These are phyloP conservation scores for Stephania japonica DNA, from an alignment of 164 flowering plant species.

Conservation along the genomic window DNA sequence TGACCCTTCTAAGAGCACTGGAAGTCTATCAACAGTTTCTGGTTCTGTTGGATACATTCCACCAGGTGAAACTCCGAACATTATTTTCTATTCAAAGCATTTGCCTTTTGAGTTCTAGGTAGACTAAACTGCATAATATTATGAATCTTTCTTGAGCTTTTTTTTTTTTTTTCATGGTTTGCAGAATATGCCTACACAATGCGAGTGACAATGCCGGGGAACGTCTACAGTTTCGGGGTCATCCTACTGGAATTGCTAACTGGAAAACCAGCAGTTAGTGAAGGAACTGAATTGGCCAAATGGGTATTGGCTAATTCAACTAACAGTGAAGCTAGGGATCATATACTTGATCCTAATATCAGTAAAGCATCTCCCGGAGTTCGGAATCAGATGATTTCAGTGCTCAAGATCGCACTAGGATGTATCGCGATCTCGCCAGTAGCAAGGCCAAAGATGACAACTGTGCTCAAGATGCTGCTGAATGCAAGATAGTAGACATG, in stretches of 20 bases:
- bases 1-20: slow-evolving; percentile 69
- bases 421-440: slow-evolving; percentile 58
- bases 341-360: slow-evolving; percentile 47
- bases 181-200: slow-evolving; percentile 88
- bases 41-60: slow-evolving; percentile 80
- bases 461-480: slow-evolving; percentile 55
- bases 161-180: slow-evolving; percentile 4
- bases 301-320: slow-evolving; percentile 41
- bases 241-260: slow-evolving; percentile 60
- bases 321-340: slow-evolving; percentile 36
- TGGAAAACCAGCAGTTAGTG: slow-evolving; percentile 57
- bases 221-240: slow-evolving; percentile 78
- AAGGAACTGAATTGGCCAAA: slow-evolving; percentile 62
- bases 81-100: neutral
- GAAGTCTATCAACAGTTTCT: slow-evolving; percentile 60
- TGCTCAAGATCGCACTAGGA: slow-evolving; percentile 51
- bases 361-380: slow-evolving; percentile 37
- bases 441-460: slow-evolving; percentile 65
- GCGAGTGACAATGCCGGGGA: slow-evolving; percentile 71
- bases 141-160: neutral
- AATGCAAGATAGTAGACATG: slow-evolving; percentile 37
- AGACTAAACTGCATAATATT: neutral
- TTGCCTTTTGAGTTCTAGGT: neutral
- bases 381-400: slow-evolving; percentile 58
- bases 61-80: slow-evolving; percentile 44